Conservation (phyloP, 2,329 filamentous ascomycete genomes). For the Lizonia empirigonia region DNA sequence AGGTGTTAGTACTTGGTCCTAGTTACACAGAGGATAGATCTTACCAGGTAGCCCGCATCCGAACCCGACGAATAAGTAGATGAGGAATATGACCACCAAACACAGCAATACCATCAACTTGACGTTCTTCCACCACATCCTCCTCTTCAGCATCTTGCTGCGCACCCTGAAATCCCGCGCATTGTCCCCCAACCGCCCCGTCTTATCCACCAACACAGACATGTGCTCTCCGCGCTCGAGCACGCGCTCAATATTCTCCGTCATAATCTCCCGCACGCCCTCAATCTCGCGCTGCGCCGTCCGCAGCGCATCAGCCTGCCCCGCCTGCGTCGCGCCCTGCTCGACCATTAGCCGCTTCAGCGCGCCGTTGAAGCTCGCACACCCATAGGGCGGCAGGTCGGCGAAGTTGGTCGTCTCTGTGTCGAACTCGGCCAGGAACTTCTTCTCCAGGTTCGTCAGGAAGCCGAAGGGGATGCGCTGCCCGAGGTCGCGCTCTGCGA, state of each 20-base stretch:
- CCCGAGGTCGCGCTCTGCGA: conserved; percentile 79
- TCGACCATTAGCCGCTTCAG: conserved; percentile 80
- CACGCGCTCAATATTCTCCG: conserved; percentile 88
- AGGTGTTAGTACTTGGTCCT: conserved; percentile 21
- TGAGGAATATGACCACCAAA: conserved; percentile 73
- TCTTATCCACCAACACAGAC: conserved; percentile 94
- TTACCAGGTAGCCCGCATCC: conserved; percentile 69
- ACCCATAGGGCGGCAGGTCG: conserved; percentile 85
- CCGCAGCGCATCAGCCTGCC: conserved; percentile 76
- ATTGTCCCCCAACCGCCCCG: conserved; percentile 84
- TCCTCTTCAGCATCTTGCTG: conserved; percentile 81
- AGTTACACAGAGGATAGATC: neutral
- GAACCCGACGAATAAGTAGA: conserved; percentile 74
- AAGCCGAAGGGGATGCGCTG: conserved; percentile 92
- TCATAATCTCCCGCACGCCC: conserved; percentile 91
- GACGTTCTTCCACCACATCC: conserved; percentile 99
- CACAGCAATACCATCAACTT: conserved; percentile 84
- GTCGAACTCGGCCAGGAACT: conserved; percentile 76
- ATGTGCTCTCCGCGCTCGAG: conserved; percentile 88
- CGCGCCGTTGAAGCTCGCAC: conserved; percentile 81
- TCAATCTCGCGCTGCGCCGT: conserved; percentile 91
- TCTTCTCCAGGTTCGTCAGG: conserved; percentile 86
- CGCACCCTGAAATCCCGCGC: conserved; percentile 89
- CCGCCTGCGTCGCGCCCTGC: conserved; percentile 76
- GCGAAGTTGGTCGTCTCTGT: conserved; percentile 72